Evolutionary conservation across 169 alveolate species (phyloP), one percentile per base, ranked within the genome.

Genomic region (Blepharisma undulans): DNA sequence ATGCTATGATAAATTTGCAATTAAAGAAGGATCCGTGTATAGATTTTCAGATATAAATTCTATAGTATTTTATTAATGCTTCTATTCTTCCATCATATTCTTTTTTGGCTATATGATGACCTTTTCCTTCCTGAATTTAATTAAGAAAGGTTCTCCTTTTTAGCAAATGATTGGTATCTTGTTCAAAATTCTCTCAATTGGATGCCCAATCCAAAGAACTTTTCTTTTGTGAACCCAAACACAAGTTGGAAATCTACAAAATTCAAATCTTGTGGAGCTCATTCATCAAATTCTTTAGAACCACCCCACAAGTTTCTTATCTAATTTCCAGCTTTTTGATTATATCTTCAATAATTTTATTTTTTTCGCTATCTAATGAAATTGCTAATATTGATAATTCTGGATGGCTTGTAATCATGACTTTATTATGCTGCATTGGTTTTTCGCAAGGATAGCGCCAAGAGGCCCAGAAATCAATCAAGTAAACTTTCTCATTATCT

Each of bases 381-480:
- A 91, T 76, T 21, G 79, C 81, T n/a, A 87, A 48, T 12, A 86
- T 86, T 59, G 85, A 4, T 92, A 92, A 91, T 34, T 76, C 77
- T 27, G 21, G 21, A 87, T 91, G 72, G 25, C 72, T 33, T 61
- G 74, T 89, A 21, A 87, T 29, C 89, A 91, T 76, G 19, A 76
- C 66, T 77, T 91, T 34, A 66, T 76, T 77, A 71, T 86, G 88
- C 3, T 72, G 59, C 80, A 85, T 86, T 4, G 92, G 90, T 18
- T 25, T 27, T n/a, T 85, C 29, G 81, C 89, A 84, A 32, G 93
- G 93, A 36, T 85, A 88, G 78, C 90, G 77, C 89, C 90, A 91
- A 5, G 94, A 76, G 27, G 91, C 92, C 94, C 91, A 87, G 59
- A 86, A 71, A 21, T 29, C 71, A 18, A 84, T 12, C 10, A 84